Evolutionary conservation across 2,329 filamentous ascomycete genomes (phyloP).

Genomic region (Lithohypha guttulata): DNA sequence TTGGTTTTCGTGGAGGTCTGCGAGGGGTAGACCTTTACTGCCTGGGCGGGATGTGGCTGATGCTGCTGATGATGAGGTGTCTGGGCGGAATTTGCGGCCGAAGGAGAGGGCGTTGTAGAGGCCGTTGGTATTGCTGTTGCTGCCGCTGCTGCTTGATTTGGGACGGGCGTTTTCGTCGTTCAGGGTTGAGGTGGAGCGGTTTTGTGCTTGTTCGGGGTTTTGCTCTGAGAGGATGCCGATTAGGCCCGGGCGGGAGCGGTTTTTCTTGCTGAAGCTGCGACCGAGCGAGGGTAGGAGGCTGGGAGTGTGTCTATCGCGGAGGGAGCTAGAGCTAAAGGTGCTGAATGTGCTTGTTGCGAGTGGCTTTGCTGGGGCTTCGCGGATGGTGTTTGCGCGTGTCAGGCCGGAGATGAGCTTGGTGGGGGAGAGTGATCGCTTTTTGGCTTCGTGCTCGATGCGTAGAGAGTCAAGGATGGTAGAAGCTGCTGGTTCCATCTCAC

Average conservation of each 20-base stretch:
- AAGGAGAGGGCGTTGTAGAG: slow-evolving; percentile 14
- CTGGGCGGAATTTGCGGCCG: slow-evolving; percentile 13
- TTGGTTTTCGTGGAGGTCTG: neutral
- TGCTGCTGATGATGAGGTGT: slow-evolving; percentile 6
- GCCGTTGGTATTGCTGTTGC: too few species aligned
- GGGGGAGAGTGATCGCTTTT: slow-evolving; percentile 16
- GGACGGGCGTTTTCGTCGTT: slow-evolving; percentile 20
- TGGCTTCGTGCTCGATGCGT: slow-evolving; percentile 21
- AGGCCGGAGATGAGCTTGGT: slow-evolving; percentile 21
- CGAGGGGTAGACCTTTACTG: slow-evolving; percentile 1
- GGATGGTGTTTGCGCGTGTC: slow-evolving; percentile 17
- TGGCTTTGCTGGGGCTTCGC: slow-evolving; percentile 19
- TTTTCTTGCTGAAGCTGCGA: slow-evolving; percentile 19
- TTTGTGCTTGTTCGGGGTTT: slow-evolving; percentile 19
- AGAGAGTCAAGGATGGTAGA: slow-evolving; percentile 28
- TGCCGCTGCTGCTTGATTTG: slow-evolving; percentile 16
- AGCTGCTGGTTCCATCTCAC: slow-evolving; percentile 69
- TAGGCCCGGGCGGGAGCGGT: slow-evolving; percentile 15
- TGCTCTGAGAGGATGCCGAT: slow-evolving; percentile 19
- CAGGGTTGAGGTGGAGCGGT: slow-evolving; percentile 5
- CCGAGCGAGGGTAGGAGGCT: slow-evolving; percentile 20
- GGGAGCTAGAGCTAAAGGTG: slow-evolving; percentile 6
- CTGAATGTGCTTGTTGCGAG: slow-evolving; percentile 2
- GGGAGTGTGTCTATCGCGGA: slow-evolving; percentile 16
- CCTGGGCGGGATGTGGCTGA: neutral